Evolutionary conservation across 352 stramenopile species (phyloP).

Genomic region (Globisporangium sylvaticum): DNA sequence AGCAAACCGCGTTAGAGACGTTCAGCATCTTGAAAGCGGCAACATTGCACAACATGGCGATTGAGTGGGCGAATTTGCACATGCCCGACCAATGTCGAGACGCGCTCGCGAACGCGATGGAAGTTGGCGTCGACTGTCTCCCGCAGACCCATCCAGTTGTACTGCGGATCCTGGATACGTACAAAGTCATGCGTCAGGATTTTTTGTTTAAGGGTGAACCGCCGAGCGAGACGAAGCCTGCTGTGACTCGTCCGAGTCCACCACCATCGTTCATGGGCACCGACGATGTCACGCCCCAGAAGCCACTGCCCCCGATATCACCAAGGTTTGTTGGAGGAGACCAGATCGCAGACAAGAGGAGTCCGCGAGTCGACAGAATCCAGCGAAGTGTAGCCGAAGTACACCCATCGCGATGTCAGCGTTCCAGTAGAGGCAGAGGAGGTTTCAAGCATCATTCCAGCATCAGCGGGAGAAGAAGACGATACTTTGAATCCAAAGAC

Average conservation of each 20-base stretch:
- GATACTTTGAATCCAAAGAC: background rate
- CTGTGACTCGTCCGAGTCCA: conserved; percentile 7
- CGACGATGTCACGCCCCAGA: conserved; percentile 14
- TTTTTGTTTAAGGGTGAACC: conserved; percentile 38
- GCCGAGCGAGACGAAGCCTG: background rate
- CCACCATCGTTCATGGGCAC: conserved; percentile 7
- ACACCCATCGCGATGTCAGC: background rate
- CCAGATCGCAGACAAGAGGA: background rate
- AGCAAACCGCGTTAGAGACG: conserved; percentile 29
- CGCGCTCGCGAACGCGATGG: conserved; percentile 54
- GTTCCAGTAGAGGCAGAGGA: background rate
- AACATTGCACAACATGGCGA: conserved; percentile 68
- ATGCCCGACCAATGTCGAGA: conserved; percentile 61
- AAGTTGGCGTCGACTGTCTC: conserved; percentile 49
- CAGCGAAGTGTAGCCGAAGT: background rate
- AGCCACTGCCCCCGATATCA: conserved; percentile 21
- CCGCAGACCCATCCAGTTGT: conserved; percentile 52
- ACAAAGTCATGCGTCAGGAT: conserved; percentile 65
- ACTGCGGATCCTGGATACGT: conserved; percentile 54
- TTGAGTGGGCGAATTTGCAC: conserved; percentile 64
- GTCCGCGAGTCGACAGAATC: conserved; percentile 12
- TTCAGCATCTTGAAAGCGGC: conserved; percentile 48
- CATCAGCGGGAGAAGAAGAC: background rate
- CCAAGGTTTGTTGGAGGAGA: conserved; percentile 7
- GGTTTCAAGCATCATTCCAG: background rate